phyloP scores from a whole-genome alignment of 345 rosid species.

The Xanthoceras sorbifolium region DNA sequence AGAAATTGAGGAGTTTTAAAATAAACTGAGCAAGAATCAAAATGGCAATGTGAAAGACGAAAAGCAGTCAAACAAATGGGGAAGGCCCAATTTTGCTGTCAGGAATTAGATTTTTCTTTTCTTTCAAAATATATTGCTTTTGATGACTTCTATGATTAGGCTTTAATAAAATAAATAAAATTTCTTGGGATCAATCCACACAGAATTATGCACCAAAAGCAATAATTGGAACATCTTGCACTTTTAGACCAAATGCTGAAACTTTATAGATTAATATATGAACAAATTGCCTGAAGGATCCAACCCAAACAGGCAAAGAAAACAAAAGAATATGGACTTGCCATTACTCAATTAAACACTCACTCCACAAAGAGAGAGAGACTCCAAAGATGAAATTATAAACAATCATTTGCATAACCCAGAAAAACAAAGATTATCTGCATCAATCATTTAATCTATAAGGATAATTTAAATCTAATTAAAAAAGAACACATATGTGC shows the following conservation, averaged over 20 bases:
- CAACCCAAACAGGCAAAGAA: neutral
- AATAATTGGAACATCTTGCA: conserved; percentile 46
- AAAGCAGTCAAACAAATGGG: conserved; percentile 41
- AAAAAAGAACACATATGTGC: neutral
- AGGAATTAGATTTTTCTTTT: conserved; percentile 18
- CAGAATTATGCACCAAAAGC: conserved; percentile 37
- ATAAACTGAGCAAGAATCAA: conserved; percentile 22
- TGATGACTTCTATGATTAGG: conserved; percentile 60
- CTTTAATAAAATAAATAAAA: conserved; percentile 35
- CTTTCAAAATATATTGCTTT: conserved; percentile 30
- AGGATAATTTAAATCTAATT: neutral
- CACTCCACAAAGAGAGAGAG: neutral
- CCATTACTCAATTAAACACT: conserved; percentile 8
- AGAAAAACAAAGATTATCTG: conserved; percentile 8
- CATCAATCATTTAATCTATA: conserved; percentile 27
- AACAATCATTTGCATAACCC: conserved; percentile 32
- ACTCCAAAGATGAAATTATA: conserved; percentile 8
- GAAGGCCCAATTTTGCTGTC: conserved; percentile 37
- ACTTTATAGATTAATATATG: neutral
- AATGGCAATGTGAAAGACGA: conserved; percentile 23
- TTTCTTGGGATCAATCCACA: conserved; percentile 53
- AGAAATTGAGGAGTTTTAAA: conserved; percentile 23
- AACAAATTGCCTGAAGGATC: conserved; percentile 8
- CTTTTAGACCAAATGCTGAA: conserved; percentile 38
- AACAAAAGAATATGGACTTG: neutral